These are phyloP conservation scores for Aristolochia californica DNA, from an alignment of 164 flowering plant species.

Conservation along the genomic window DNA sequence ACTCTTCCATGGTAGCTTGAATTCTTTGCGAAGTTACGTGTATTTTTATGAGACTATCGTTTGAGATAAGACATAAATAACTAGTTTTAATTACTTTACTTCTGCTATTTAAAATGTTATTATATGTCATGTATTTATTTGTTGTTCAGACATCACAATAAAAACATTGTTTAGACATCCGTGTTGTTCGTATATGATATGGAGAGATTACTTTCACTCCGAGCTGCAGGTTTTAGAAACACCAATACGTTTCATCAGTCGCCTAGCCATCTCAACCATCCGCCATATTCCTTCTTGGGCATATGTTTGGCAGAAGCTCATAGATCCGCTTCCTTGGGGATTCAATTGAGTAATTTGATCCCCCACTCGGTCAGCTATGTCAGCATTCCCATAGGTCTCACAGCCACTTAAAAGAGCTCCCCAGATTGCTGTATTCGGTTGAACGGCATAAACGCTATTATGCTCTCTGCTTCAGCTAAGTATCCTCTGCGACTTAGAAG, in stretches of 20 bases:
- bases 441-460: constrained; percentile 17
- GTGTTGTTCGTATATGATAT: too few relatives aligned
- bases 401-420: constrained; percentile 23
- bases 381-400: constrained; percentile 13
- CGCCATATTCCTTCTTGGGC: constrained; percentile 22
- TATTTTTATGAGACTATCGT: too few relatives aligned
- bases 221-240: constrained; percentile 9
- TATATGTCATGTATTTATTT: too few relatives aligned
- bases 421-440: constrained; percentile 16
- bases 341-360: constrained; percentile 9
- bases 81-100: too few relatives aligned
- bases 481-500: constrained; percentile 21
- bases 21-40: too few relatives aligned
- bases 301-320: constrained; percentile 24
- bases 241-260: constrained; percentile 12
- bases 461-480: constrained; percentile 14
- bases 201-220: too few relatives aligned
- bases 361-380: constrained; percentile 11
- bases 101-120: too few relatives aligned
- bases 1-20: too few relatives aligned
- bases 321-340: constrained; percentile 16
- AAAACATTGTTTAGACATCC: too few relatives aligned
- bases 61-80: too few relatives aligned
- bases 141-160: too few relatives aligned
- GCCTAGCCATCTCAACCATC: constrained; percentile 18